Percentiles rank a stretch among this genome's conserved stretches.
phyloP scores from a whole-genome alignment of 768 basidiomycete species.

The Fomitopsis pulvina region DNA sequence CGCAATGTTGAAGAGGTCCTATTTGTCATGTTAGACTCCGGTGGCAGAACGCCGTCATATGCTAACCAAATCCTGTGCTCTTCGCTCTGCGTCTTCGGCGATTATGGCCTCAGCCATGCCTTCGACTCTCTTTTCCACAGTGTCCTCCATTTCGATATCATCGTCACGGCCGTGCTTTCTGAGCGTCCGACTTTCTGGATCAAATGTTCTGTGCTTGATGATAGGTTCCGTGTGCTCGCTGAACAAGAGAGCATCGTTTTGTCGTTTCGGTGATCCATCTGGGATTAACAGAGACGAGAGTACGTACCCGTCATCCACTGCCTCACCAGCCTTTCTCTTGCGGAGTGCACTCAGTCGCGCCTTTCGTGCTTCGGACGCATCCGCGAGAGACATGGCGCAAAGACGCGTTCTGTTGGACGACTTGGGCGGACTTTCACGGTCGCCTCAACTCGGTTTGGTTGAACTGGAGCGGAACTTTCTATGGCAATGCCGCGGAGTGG shows the following conservation, averaged over 20 bases:
- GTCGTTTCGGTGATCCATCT: too few relatives aligned
- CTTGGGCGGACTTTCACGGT: background rate
- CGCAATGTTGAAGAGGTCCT: slow-evolving; percentile 97
- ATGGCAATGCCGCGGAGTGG: slow-evolving; percentile 1
- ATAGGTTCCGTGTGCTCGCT: slow-evolving; percentile 33
- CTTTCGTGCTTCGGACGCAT: slow-evolving; percentile 76
- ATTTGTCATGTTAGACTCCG: slow-evolving; percentile 9
- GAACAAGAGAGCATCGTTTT: background rate
- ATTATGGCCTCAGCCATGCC: slow-evolving; percentile 84
- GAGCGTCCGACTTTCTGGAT: slow-evolving; percentile 78
- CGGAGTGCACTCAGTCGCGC: slow-evolving; percentile 72
- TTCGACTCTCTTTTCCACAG: slow-evolving; percentile 79
- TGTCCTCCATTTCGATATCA: slow-evolving; percentile 58
- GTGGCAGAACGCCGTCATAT: background rate
- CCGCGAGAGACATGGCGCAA: slow-evolving; percentile 55
- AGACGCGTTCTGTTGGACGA: background rate
- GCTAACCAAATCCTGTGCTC: slow-evolving; percentile 82
- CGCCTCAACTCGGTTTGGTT: background rate
- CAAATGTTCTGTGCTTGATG: slow-evolving; percentile 78
- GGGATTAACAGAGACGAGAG: too few relatives aligned
- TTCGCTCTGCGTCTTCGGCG: slow-evolving; percentile 75
- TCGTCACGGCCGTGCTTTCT: slow-evolving; percentile 54
- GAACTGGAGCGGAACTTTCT: background rate
- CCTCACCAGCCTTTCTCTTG: slow-evolving; percentile 60
- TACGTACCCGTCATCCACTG: slow-evolving; percentile 36